phyloP scores from a whole-genome alignment of 441 rosid species.

The Erodium texanum region DNA sequence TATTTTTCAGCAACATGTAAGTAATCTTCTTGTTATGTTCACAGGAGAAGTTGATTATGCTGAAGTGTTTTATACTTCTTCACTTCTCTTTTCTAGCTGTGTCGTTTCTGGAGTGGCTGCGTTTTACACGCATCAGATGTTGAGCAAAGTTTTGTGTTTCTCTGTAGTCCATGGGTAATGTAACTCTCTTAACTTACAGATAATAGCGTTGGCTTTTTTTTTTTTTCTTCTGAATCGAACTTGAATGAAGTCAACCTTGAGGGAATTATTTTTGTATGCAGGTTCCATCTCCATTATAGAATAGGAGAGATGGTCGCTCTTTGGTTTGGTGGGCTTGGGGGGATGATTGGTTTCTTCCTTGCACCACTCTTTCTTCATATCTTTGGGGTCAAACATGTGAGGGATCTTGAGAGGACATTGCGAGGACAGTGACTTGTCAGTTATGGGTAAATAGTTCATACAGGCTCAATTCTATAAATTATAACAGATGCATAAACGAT shows the following conservation, averaged over 20 bases:
- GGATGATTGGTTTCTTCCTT: background rate
- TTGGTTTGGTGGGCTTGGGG: background rate
- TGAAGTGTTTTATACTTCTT: background rate
- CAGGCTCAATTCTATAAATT: no score
- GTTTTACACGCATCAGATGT: background rate
- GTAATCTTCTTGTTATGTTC: background rate
- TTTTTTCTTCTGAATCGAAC: no score
- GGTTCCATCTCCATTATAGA: background rate
- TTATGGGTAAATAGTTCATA: no score
- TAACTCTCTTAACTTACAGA: background rate
- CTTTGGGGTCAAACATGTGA: background rate
- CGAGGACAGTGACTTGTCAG: background rate
- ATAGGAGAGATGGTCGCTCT: background rate
- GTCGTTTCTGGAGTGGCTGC: conserved; percentile 1
- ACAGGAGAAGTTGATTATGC: conserved; percentile 1
- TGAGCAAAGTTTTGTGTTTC: background rate
- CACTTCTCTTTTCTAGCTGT: conserved; percentile 1
- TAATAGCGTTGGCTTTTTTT: no score
- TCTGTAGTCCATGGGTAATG: background rate
- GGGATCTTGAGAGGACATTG: background rate
- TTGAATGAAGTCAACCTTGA: no score
- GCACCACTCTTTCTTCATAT: background rate
- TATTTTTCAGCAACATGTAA: background rate
- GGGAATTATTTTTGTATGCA: background rate
- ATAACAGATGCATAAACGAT: no score